These are phyloP conservation scores for Lodderomyces parapsilosis DNA, from an alignment of 1,139 yeast species.

Conservation along the genomic window DNA sequence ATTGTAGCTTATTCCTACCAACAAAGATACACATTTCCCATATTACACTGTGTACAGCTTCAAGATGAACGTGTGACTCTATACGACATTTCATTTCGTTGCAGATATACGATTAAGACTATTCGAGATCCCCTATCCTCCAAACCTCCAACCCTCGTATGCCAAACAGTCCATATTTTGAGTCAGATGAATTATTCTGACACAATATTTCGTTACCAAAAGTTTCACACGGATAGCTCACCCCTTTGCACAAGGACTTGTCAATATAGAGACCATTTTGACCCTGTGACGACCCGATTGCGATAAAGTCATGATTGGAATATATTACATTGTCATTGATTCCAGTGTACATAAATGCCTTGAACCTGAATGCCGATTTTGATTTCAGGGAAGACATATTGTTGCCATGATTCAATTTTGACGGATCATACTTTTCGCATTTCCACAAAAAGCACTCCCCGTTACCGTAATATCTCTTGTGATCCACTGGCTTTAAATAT, in stretches of 20 bases:
- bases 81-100: neutral
- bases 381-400: neutral
- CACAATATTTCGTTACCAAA: slow-evolving; percentile 85
- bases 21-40: too few species aligned
- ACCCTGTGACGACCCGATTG: slow-evolving; percentile 89
- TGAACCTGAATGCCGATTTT: slow-evolving; percentile 41
- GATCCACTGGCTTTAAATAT: slow-evolving; percentile 65
- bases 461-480: slow-evolving; percentile 80
- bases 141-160: slow-evolving; percentile 83
- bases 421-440: slow-evolving; percentile 36
- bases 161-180: slow-evolving; percentile 53
- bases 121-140: slow-evolving; percentile 53
- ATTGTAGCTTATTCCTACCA: too few species aligned
- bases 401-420: slow-evolving; percentile 15
- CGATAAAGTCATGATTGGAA: slow-evolving; percentile 73
- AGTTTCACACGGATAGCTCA: slow-evolving; percentile 74
- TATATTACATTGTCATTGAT: slow-evolving; percentile 81
- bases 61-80: too few species aligned
- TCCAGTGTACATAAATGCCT: slow-evolving; percentile 89
- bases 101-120: neutral
- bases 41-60: too few species aligned
- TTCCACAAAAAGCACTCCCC: slow-evolving; percentile 97
- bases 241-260: slow-evolving; percentile 70
- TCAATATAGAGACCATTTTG: slow-evolving; percentile 92
- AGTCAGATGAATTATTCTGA: slow-evolving; percentile 28